phyloP scores from a whole-genome alignment of 164 flowering plant genomes.

The Annona squamosa region DNA sequence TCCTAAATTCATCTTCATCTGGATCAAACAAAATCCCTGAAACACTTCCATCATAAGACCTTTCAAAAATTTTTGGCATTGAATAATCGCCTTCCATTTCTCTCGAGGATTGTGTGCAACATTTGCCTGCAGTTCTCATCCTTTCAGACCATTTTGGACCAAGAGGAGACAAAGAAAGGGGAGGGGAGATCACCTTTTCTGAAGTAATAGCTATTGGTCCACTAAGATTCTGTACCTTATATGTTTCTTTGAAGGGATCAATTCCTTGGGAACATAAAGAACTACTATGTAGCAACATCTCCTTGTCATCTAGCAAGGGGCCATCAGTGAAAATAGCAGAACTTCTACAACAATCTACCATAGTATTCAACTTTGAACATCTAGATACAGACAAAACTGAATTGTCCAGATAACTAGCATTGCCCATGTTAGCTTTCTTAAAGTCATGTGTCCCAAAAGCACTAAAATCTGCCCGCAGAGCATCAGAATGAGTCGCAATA shows the following conservation, averaged over 20 bases:
- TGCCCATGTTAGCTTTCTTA: constrained; percentile 57
- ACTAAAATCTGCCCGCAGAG: constrained; percentile 2
- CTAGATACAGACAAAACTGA: constrained; percentile 28
- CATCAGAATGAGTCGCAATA: constrained; percentile 10
- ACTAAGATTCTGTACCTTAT: constrained; percentile 18
- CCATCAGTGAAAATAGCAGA: constrained; percentile 57
- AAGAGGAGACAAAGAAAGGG: constrained; percentile 74
- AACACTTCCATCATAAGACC: constrained; percentile 28
- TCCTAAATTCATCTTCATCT: constrained; percentile 35
- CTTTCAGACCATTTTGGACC: constrained; percentile 58
- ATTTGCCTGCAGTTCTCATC: constrained; percentile 26
- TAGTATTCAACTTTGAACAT: constrained; percentile 24
- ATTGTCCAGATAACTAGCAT: constrained; percentile 13
- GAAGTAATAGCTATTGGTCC: constrained; percentile 26
- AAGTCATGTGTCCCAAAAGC: constrained; percentile 27
- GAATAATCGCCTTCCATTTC: constrained; percentile 22
- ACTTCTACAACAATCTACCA: constrained; percentile 14
- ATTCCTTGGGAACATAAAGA: constrained; percentile 22
- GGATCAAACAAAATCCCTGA: constrained; percentile 18
- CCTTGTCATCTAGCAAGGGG: constrained; percentile 45
- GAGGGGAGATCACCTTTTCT: constrained; percentile 29
- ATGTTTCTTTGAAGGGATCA: constrained; percentile 17
- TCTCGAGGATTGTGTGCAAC: constrained; percentile 15
- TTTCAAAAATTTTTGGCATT: constrained; percentile 19
- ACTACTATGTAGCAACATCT: constrained; percentile 14